phyloP scores from a whole-genome alignment of 306 rosid species.

The Carpinus fangiana region DNA sequence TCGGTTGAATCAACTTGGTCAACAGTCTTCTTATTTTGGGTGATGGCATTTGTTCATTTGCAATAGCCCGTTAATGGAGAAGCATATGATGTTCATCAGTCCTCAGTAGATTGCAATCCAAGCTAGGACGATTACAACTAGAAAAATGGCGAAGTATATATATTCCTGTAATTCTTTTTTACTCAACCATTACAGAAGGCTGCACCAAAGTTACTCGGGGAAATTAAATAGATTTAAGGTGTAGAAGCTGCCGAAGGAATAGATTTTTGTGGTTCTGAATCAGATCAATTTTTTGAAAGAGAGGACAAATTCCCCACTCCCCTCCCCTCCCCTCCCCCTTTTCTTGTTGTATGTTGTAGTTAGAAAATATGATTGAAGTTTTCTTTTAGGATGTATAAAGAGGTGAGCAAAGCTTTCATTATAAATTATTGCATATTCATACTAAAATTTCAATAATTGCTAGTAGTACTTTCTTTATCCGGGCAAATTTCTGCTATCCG shows the following conservation, averaged over 20 bases:
- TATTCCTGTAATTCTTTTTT: too few relatives aligned
- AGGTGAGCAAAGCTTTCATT: not conserved
- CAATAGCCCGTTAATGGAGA: not conserved
- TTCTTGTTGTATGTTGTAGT: not conserved
- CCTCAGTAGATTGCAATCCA: not conserved
- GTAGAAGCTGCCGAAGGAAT: not conserved
- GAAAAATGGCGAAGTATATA: too few relatives aligned
- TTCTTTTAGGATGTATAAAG: not conserved
- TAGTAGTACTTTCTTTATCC: too few relatives aligned
- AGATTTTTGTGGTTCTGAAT: not conserved
- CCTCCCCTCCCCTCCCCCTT: not conserved
- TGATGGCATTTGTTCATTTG: slow-evolving; percentile 1
- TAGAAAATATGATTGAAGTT: not conserved
- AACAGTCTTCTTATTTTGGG: slow-evolving; percentile 62
- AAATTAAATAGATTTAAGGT: too few relatives aligned
- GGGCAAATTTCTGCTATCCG: too few relatives aligned
- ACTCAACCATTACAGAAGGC: too few relatives aligned
- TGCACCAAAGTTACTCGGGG: too few relatives aligned
- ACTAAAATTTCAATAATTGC: too few relatives aligned
- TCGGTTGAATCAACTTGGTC: slow-evolving; percentile 53
- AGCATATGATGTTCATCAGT: not conserved
- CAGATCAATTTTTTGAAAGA: not conserved
- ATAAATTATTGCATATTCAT: not conserved
- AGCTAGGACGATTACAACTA: not conserved
- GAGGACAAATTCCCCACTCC: not conserved